A percentile compares a stretch with the other conserved stretches of the same genome.
These are phyloP conservation scores for Dendrocalamus latiflorus DNA, from an alignment of 202 grass and related monocot species.

Conservation along the genomic window DNA sequence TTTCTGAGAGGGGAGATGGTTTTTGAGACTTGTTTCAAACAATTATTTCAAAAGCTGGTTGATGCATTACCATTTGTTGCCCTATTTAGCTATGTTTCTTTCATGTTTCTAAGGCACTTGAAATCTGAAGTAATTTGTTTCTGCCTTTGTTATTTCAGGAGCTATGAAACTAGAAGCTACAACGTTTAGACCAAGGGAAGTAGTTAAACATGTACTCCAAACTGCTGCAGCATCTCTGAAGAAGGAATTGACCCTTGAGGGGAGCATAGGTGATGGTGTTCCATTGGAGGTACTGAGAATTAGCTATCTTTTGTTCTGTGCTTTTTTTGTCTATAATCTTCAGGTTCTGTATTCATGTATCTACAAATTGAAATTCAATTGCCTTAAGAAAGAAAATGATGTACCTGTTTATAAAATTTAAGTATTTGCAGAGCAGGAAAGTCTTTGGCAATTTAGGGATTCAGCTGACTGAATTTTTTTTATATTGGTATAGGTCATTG, in stretches of 20 bases:
- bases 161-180: slow-evolving; percentile 91
- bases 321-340: slow-evolving; percentile 1
- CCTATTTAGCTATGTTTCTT: slow-evolving; percentile 13
- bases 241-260: slow-evolving; percentile 89
- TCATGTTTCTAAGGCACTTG: slow-evolving; percentile 6
- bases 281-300: slow-evolving; percentile 64
- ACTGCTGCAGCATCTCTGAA: slow-evolving; percentile 89
- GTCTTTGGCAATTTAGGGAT: slow-evolving; percentile 1
- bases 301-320: neutral
- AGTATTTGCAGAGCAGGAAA: neutral
- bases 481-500: slow-evolving; percentile 59
- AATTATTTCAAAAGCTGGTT: slow-evolving; percentile 5
- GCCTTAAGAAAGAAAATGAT: neutral
- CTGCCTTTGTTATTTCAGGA: slow-evolving; percentile 40
- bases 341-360: slow-evolving; percentile 8
- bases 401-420: neutral
- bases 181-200: slow-evolving; percentile 97
- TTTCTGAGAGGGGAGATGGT: neutral
- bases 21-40: slow-evolving; percentile 5
- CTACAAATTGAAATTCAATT: neutral
- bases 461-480: neutral
- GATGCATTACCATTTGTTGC: slow-evolving; percentile 10
- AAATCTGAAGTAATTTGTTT: slow-evolving; percentile 30
- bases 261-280: slow-evolving; percentile 68
- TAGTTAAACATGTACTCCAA: slow-evolving; percentile 92